Evolutionary conservation across 2,329 filamentous ascomycete species (phyloP).

Genomic region (Apiospora malaysiana): DNA sequence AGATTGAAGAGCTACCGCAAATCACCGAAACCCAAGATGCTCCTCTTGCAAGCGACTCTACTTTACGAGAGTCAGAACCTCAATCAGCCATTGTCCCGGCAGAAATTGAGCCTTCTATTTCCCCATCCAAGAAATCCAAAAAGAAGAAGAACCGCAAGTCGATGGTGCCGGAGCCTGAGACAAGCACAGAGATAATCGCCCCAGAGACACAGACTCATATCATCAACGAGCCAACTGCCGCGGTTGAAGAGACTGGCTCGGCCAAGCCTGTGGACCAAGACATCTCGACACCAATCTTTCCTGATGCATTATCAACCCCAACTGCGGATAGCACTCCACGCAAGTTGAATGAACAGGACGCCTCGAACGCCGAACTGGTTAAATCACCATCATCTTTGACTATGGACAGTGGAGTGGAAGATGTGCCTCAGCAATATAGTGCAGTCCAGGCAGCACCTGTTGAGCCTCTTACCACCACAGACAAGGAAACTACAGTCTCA

Average conservation of each 20-base stretch:
- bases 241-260: neutral
- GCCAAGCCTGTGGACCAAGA: neutral
- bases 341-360: neutral
- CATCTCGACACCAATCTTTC: neutral
- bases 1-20: neutral
- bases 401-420: neutral
- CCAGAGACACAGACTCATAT: conserved; percentile 16
- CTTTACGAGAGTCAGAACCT: neutral
- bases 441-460: neutral
- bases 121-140: conserved; percentile 30
- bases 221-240: conserved; percentile 21
- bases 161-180: conserved; percentile 26
- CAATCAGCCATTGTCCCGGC: neutral
- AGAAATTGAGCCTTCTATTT: neutral
- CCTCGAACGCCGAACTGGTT: neutral
- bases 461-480: neutral
- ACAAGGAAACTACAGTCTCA: neutral
- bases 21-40: neutral
- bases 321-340: neutral
- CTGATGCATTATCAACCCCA: neutral
- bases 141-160: conserved; percentile 32
- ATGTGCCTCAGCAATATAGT: neutral
- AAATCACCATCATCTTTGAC: neutral
- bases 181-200: neutral
- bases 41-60: neutral